A percentile compares a stretch with the other conserved stretches of the same genome.
Evolutionary conservation across 169 alveolate species (phyloP).

Genomic region (Plasmodium malariae): DNA sequence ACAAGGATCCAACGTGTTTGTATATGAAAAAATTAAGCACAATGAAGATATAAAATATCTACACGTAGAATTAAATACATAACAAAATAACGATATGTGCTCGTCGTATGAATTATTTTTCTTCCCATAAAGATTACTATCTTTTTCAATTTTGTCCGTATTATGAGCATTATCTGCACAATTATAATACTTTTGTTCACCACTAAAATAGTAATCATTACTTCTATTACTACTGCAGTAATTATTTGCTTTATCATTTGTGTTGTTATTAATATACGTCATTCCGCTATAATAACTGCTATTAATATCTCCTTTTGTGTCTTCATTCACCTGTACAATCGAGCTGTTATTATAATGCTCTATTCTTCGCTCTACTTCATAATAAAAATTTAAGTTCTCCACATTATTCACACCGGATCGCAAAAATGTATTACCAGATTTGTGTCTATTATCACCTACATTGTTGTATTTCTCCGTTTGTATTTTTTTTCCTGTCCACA

Average conservation of each 20-base stretch:
- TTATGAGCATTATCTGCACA: background rate
- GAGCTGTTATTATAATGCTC: slow-evolving; percentile 6
- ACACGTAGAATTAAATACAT: slow-evolving; percentile 69
- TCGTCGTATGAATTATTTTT: slow-evolving; percentile 6
- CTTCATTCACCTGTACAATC: background rate
- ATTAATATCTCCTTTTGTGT: too few relatives aligned
- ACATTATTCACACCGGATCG: too few relatives aligned
- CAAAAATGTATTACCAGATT: too few relatives aligned
- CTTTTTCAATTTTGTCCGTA: background rate
- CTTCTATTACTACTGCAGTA: background rate
- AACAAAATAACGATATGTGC: slow-evolving; percentile 22
- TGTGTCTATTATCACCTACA: too few relatives aligned
- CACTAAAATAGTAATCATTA: too few relatives aligned
- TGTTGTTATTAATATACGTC: too few relatives aligned
- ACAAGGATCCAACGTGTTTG: slow-evolving; percentile 60
- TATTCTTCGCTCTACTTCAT: slow-evolving; percentile 25
- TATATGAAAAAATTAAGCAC: slow-evolving; percentile 68
- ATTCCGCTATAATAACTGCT: too few relatives aligned
- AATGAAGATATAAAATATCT: slow-evolving; percentile 69
- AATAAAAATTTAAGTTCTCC: background rate
- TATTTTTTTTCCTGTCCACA: background rate
- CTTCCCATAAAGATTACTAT: background rate
- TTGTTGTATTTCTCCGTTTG: background rate
- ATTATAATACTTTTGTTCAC: too few relatives aligned
- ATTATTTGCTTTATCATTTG: background rate